Evolutionary conservation across 306 rosid species (phyloP).

Genomic region (Mimosa bimucronata): DNA sequence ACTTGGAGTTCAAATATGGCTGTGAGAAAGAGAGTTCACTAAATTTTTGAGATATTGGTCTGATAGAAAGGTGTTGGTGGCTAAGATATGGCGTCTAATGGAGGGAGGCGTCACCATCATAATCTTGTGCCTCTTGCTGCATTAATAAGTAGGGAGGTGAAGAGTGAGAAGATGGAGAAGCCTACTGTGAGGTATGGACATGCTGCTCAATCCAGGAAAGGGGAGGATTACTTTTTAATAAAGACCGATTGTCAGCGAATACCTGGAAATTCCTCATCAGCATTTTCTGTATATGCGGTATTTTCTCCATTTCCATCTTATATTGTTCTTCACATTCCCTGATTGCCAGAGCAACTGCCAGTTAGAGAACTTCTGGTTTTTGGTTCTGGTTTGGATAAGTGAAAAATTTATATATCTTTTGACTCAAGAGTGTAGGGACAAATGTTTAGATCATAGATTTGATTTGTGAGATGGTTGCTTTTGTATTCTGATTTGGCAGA

Average conservation of each 20-base stretch:
- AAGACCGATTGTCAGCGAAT: constrained; percentile 86
- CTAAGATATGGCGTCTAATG: constrained; percentile 63
- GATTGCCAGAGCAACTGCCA: neutral
- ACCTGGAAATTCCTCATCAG: constrained; percentile 75
- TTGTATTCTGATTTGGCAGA: constrained; percentile 53
- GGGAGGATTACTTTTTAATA: constrained; percentile 84
- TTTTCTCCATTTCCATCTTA: constrained; percentile 20
- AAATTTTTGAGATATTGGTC: constrained; percentile 39
- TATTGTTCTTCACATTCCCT: constrained; percentile 19
- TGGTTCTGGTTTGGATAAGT: constrained; percentile 19
- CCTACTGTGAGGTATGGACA: constrained; percentile 78
- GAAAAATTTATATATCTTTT: neutral
- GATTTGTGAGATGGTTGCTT: constrained; percentile 33
- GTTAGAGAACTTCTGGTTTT: constrained; percentile 22
- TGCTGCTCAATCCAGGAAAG: constrained; percentile 93
- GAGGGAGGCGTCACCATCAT: constrained; percentile 70
- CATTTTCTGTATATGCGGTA: constrained; percentile 93
- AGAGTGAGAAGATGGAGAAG: constrained; percentile 89
- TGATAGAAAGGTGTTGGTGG: constrained; percentile 28
- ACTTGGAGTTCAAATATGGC: constrained; percentile 38
- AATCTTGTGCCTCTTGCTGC: constrained; percentile 94
- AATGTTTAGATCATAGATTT: constrained; percentile 19
- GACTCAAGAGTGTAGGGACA: constrained; percentile 17
- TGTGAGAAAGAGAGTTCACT: constrained; percentile 35
- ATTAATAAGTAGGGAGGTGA: constrained; percentile 80